These are phyloP conservation scores for Knoxia roxburghii DNA, from an alignment of 257 asterid genomes.

Conservation along the genomic window DNA sequence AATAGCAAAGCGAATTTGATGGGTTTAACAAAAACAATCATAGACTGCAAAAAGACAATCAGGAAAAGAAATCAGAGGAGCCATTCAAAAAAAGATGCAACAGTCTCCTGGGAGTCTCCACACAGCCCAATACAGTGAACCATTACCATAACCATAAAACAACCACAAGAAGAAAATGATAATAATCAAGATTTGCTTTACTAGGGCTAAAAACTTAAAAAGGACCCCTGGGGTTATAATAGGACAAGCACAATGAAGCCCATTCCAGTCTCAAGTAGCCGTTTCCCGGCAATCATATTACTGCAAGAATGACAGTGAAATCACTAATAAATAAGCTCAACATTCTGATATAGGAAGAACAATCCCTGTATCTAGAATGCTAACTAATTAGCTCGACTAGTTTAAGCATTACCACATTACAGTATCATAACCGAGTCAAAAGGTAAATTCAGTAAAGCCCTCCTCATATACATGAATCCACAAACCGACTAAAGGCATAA, in stretches of 20 bases:
- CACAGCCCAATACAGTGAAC: background rate
- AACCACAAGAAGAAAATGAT: background rate
- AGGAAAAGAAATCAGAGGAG: background rate
- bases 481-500: background rate
- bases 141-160: background rate
- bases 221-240: no score
- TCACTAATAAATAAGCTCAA: background rate
- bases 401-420: background rate
- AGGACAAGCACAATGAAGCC: no score
- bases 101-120: background rate
- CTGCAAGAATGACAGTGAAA: background rate
- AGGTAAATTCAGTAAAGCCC: background rate
- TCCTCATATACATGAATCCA: background rate
- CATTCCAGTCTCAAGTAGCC: background rate
- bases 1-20: slow-evolving; percentile 81
- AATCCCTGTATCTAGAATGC: background rate
- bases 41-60: slow-evolving; percentile 55
- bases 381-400: background rate
- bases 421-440: background rate
- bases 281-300: background rate
- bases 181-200: background rate
- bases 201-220: no score
- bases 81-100: background rate
- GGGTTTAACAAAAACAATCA: slow-evolving; percentile 73
- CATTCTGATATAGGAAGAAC: background rate